phyloP scores from a whole-genome alignment of 208 protist genomes.

The Blastocrithidia nonstop region DNA sequence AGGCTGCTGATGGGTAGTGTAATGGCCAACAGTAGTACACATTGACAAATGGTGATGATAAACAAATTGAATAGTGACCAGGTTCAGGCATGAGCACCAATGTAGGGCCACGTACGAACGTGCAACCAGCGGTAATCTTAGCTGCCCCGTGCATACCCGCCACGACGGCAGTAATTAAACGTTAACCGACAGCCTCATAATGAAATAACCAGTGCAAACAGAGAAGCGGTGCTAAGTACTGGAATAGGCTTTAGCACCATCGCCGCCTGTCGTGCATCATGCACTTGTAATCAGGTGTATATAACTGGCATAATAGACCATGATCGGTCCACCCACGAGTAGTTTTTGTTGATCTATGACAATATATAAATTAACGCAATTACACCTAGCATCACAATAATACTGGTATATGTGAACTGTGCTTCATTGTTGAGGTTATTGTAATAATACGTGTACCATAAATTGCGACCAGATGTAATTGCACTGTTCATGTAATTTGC shows the following conservation, averaged over 20 bases:
- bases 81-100: conserved; percentile 8
- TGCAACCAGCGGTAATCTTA: conserved; percentile 70
- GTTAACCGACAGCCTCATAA: conserved; percentile 57
- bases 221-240: conserved; percentile 7
- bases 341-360: conserved; percentile 37
- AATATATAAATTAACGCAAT: conserved; percentile 29
- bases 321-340: conserved; percentile 64
- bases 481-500: too few relatives aligned
- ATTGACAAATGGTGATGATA: conserved; percentile 50
- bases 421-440: too few relatives aligned
- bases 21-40: conserved; percentile 56
- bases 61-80: conserved; percentile 63
- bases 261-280: conserved; percentile 7
- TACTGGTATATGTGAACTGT: too few relatives aligned
- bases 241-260: neutral
- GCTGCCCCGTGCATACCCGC: conserved; percentile 45
- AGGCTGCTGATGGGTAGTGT: conserved; percentile 39
- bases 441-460: too few relatives aligned
- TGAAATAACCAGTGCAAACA: conserved; percentile 37
- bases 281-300: conserved; percentile 46
- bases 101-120: conserved; percentile 13
- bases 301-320: conserved; percentile 64
- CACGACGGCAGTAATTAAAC: conserved; percentile 53
- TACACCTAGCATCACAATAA: conserved; percentile 21
- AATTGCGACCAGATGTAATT: too few relatives aligned